These are phyloP conservation scores for Pyricularia sp. DNA, from an alignment of 2,329 filamentous ascomycete species.

Conservation along the genomic window DNA sequence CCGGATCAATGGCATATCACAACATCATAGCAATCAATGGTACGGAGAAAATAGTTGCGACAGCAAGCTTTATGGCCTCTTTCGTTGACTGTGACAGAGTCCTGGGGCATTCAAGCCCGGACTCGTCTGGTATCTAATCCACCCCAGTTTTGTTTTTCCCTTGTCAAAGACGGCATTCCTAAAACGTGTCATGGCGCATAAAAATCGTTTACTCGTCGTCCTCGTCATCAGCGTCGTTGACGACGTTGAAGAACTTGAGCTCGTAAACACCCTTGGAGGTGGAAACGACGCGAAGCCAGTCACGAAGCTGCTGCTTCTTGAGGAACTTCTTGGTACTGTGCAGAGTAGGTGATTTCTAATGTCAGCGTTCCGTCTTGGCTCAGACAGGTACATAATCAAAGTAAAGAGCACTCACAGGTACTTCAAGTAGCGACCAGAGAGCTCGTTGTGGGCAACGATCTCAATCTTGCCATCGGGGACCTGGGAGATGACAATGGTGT, in stretches of 20 bases:
- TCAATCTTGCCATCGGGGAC: constrained; percentile 95
- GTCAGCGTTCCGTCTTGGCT: constrained; percentile 12
- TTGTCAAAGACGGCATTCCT: not conserved
- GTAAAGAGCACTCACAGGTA: constrained; percentile 64
- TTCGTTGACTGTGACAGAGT: not conserved
- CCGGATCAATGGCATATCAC: not conserved
- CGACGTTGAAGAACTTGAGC: constrained; percentile 99
- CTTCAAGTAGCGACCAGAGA: constrained; percentile 99
- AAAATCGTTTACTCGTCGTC: constrained; percentile 79
- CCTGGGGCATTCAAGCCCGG: not conserved
- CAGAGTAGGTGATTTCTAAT: not conserved
- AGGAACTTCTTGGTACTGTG: constrained; percentile 99
- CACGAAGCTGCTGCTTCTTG: constrained; percentile 99
- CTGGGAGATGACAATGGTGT: constrained; percentile 83
- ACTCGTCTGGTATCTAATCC: constrained; percentile 1
- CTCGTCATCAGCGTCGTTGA: constrained; percentile 95
- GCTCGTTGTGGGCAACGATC: constrained; percentile 93
- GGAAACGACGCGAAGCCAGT: constrained; percentile 98
- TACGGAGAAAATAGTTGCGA: not conserved
- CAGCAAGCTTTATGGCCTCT: not conserved
- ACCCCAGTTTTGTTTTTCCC: not conserved
- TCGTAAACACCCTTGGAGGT: constrained; percentile 98
- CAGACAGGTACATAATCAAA: not conserved
- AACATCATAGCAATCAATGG: not conserved
- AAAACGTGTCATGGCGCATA: not conserved